Percentiles rank a stretch among this genome's conserved stretches.
These are phyloP conservation scores for Saraca asoca DNA, from an alignment of 331 rosid genomes.

Conservation along the genomic window DNA sequence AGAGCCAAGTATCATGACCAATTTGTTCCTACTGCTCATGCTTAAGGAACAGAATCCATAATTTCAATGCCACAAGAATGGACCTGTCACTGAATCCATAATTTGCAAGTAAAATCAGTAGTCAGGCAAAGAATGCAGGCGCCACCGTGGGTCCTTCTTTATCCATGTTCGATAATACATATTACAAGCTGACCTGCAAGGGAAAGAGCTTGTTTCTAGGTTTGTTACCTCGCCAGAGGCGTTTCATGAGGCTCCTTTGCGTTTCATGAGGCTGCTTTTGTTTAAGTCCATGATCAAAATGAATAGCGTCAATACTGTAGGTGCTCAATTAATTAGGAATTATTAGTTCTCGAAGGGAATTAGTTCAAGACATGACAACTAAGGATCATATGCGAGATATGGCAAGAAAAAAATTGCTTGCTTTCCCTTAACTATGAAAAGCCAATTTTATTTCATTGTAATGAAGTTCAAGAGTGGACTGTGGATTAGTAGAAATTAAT, in stretches of 20 bases:
- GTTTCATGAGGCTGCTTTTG: slow-evolving; percentile 61
- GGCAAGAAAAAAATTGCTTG: slow-evolving; percentile 3
- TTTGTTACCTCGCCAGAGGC: slow-evolving; percentile 66
- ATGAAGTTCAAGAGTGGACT: slow-evolving; percentile 18
- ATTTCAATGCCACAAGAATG: slow-evolving; percentile 53
- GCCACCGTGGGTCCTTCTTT: slow-evolving; percentile 65
- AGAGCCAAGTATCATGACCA: too few relatives aligned
- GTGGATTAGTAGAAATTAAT: slow-evolving; percentile 11
- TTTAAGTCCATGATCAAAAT: slow-evolving; percentile 67
- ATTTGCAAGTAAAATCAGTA: slow-evolving; percentile 70
- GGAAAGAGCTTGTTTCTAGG: slow-evolving; percentile 54
- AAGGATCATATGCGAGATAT: slow-evolving; percentile 26
- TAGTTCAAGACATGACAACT: slow-evolving; percentile 13
- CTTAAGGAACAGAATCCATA: slow-evolving; percentile 66
- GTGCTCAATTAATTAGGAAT: slow-evolving; percentile 49
- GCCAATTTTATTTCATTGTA: slow-evolving; percentile 21
- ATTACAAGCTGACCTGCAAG: slow-evolving; percentile 72
- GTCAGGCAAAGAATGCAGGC: slow-evolving; percentile 65
- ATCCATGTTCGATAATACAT: slow-evolving; percentile 75
- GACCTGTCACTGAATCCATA: slow-evolving; percentile 69
- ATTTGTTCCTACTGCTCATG: slow-evolving; percentile 73
- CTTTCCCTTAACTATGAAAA: slow-evolving; percentile 3
- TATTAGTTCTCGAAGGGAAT: slow-evolving; percentile 1
- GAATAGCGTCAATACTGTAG: slow-evolving; percentile 76
- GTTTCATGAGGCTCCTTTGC: slow-evolving; percentile 62